Base-by-base conservation (phyloP, 1,284 basidiomycete genomes). In the Ceratobasidium theobromae region DNA sequence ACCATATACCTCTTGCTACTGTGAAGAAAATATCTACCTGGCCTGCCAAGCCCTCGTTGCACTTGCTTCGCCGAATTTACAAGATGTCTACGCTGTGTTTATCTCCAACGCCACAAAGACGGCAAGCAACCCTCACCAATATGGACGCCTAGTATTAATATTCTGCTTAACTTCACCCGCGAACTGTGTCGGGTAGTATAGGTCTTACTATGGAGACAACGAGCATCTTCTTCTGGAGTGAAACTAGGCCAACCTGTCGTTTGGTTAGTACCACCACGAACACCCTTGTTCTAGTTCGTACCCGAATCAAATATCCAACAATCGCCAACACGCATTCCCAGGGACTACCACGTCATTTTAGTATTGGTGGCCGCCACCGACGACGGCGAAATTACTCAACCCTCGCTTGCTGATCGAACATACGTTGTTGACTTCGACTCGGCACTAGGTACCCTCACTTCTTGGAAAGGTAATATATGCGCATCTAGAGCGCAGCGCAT, bases 331-430 rank as follows among this genome's bases (percentile, higher is more conserved):
- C 48, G 11, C n/a, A 51, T 27, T 12, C 18, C 6, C 27, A 60
- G 55, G 55, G 55, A 60, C 35, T 60, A 60, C 30, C 55, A 60
- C 30, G 55, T 60, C 45, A 60, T 60, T 14, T 48, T 60, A 45
- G 32, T 60, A 8, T 16, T 60, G 18, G 55, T 49, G 30, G 32
- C 55, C 18, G 38, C 14, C 32, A 27, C 40, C 4, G 41, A 23
- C 27, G 28, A 45, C 2, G n/a, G n/a, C 23, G 40, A 57, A 55
- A 8, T 6, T 6, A 6, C 43, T n/a, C 9, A 21, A 21, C 43
- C 18, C 9, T 8, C 43, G 18, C 6, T 38, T 4, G 21, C 35
- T 9, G 35, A 40, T 30, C 8, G 23, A 27, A 21, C 32, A 11
- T 60, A 35, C 32, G 55, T 60, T 21, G 55, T 60, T 14, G 55